Evolutionary conservation across 306 rosid genomes (phyloP).

Genomic region (Gastrolobium bilobum): DNA sequence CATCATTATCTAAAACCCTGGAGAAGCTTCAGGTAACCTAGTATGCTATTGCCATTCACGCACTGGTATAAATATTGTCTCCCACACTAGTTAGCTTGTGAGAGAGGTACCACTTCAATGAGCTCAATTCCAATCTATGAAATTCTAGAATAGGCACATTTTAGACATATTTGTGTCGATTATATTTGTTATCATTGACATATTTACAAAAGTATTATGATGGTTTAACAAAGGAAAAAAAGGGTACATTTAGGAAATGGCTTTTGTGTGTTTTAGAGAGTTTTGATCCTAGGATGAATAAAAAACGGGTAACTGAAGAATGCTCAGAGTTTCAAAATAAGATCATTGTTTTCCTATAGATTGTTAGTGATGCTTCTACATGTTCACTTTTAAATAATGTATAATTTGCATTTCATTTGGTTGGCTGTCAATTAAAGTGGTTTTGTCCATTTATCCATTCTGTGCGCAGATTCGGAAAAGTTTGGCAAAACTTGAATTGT

Average conservation of each 20-base stretch:
- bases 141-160: neutral
- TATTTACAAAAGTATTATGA: conserved; percentile 25
- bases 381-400: neutral
- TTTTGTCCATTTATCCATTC: conserved; percentile 20
- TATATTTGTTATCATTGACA: conserved; percentile 16
- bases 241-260: neutral
- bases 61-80: conserved; percentile 8
- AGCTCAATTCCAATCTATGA: conserved; percentile 1
- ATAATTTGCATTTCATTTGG: conserved; percentile 36
- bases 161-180: conserved; percentile 23
- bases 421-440: conserved; percentile 24
- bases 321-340: conserved; percentile 23
- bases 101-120: conserved; percentile 5
- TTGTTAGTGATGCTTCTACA: conserved; percentile 12
- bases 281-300: conserved; percentile 21
- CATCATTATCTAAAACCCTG: conserved; percentile 75
- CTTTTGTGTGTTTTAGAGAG: conserved; percentile 1
- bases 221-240: neutral
- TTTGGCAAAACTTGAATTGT: conserved; percentile 75
- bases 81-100: conserved; percentile 17
- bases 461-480: conserved; percentile 67
- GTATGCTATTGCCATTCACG: conserved; percentile 12
- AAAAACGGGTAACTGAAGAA: conserved; percentile 16
- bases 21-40: conserved; percentile 84
- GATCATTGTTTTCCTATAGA: conserved; percentile 35